Percentiles rank a stretch among this genome's conserved stretches.
Evolutionary conservation across 2,329 filamentous ascomycete species (phyloP).

Genomic region (Colletotrichum eleusines): DNA sequence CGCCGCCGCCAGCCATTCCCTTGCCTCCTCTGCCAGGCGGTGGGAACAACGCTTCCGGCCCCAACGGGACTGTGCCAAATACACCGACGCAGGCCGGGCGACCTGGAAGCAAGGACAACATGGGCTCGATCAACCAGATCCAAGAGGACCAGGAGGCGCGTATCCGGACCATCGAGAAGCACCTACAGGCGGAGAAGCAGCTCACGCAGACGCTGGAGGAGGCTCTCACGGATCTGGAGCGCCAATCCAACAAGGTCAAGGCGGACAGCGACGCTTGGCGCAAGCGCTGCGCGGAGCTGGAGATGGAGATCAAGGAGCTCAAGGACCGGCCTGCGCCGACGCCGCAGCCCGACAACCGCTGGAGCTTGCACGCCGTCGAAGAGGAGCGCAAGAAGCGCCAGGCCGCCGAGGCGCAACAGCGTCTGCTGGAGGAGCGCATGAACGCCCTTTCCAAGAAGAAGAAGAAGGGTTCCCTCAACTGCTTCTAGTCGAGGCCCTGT

Average conservation of each 20-base stretch:
- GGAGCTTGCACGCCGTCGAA: slow-evolving; percentile 89
- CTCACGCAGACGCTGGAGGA: slow-evolving; percentile 95
- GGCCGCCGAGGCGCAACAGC: slow-evolving; percentile 88
- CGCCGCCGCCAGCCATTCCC: slow-evolving; percentile 95
- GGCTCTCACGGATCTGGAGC: slow-evolving; percentile 92
- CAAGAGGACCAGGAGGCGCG: slow-evolving; percentile 95
- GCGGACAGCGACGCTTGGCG: slow-evolving; percentile 90
- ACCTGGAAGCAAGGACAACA: slow-evolving; percentile 83
- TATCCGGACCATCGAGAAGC: slow-evolving; percentile 96
- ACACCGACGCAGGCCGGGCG: slow-evolving; percentile 69
- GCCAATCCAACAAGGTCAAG: slow-evolving; percentile 92
- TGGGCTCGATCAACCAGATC: slow-evolving; percentile 77
- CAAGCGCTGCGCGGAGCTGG: slow-evolving; percentile 83
- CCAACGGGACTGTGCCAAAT: slow-evolving; percentile 57
- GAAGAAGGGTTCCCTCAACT: slow-evolving; percentile 95
- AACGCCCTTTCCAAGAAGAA: slow-evolving; percentile 91
- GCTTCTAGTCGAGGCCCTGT: slow-evolving; percentile 76
- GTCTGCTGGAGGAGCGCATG: slow-evolving; percentile 94
- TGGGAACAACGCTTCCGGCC: slow-evolving; percentile 59
- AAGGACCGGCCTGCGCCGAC: slow-evolving; percentile 62
- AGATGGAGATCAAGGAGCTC: slow-evolving; percentile 77
- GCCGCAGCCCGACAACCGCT: slow-evolving; percentile 67
- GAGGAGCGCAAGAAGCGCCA: slow-evolving; percentile 94
- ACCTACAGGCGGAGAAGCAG: slow-evolving; percentile 94
- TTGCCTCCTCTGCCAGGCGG: slow-evolving; percentile 86